Base-by-base conservation (phyloP, 768 basidiomycete genomes). In the Tulasnella sp. region DNA sequence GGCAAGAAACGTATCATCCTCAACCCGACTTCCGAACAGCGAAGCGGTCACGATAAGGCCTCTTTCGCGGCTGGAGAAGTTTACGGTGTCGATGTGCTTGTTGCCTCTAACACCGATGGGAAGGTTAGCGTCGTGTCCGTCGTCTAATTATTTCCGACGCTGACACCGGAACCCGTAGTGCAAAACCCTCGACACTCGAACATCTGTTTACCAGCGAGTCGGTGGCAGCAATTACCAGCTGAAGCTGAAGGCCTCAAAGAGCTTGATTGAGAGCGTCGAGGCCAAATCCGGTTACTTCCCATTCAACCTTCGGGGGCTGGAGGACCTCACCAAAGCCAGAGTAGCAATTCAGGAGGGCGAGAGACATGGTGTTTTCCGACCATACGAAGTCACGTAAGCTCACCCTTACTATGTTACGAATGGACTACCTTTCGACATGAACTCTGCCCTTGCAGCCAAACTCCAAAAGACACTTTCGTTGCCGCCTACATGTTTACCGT, bases 211-310 rank as follows among this genome's bases (percentile, higher is more conserved):
- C 86, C 95, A 97, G 80, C 87, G 92, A 72, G 92, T 94, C 77
- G 86, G 89, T 29, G 82, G 86, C 7, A 87, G 93, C 73, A 95
- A 92, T 44, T 98, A 98, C 82, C 92, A 94, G 80, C 86, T 98
- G 78, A 98, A 98, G 84, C 90, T 96, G 89, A 98, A 96, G 84
- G 96, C 91, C 75, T 95, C 95, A 59, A 91, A 96, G 75, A 87
- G 90, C n/a, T 90, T 96, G 47, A 98, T 98, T 83, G 91, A 92
- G 66, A 96, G 98, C 81, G 92, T 98, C 77, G 92, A 95, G 82
- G 95, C 94, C 85, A 98, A 98, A 81, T 93, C 97, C 47, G 96
- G 96, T 32, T 86, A 94, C 5, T 98, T 99, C 88, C 96, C 97
- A 39, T 98, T 99, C 86, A 98, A 95, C 77, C 86, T 99, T 75